Evolutionary conservation across 108 stramenopile species (phyloP).

Genomic region (Nannochloropsis gaditana): DNA sequence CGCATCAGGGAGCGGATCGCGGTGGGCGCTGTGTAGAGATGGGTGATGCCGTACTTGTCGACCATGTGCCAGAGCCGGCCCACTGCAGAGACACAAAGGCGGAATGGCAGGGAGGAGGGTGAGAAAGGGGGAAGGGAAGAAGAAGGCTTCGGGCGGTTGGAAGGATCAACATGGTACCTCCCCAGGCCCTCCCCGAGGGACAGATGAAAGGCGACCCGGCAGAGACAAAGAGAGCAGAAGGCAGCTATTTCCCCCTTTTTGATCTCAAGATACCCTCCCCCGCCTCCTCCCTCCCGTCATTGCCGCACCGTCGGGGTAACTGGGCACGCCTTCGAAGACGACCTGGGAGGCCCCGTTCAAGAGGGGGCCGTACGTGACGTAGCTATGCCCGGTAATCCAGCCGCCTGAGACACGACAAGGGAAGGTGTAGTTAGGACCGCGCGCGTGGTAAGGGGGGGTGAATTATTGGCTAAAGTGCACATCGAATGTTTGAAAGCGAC

Average conservation of each 20-base stretch:
- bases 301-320: slow-evolving; percentile 27
- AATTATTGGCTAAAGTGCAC: no score
- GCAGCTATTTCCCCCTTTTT: background rate
- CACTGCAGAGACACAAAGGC: background rate
- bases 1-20: slow-evolving; percentile 45
- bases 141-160: no score
- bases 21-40: slow-evolving; percentile 50
- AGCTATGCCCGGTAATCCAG: slow-evolving; percentile 50
- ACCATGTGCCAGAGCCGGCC: slow-evolving; percentile 28
- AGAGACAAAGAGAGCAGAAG: no score
- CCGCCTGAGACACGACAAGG: background rate
- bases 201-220: background rate
- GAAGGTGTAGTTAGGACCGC: no score
- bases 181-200: no score
- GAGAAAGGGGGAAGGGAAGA: background rate
- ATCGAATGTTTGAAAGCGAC: no score
- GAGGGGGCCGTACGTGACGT: slow-evolving; percentile 41
- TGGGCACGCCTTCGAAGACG: slow-evolving; percentile 38
- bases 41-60: slow-evolving; percentile 29
- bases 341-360: slow-evolving; percentile 24
- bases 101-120: background rate
- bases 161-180: no score
- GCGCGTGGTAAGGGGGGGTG: no score
- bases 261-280: background rate
- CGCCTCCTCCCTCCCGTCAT: background rate